Conservation (phyloP, 805 yeast genomes). For the Wickerhamiella galacta region DNA sequence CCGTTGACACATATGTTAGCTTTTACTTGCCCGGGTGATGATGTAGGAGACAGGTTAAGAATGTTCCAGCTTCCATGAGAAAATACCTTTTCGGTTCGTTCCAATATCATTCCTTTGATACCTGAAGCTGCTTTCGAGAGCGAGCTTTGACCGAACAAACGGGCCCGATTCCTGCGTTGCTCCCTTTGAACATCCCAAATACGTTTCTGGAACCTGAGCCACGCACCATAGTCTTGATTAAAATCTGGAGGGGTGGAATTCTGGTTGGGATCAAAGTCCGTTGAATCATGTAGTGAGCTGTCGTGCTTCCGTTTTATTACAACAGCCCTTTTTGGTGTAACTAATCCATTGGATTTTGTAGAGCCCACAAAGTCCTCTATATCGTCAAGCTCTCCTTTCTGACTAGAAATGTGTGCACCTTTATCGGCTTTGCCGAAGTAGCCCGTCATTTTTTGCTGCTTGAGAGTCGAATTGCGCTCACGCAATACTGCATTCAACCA, state of each 20-base stretch:
- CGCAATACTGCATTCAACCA: constrained; percentile 65
- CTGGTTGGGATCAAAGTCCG: constrained; percentile 14
- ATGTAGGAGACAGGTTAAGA: constrained; percentile 43
- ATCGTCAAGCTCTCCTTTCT: constrained; percentile 34
- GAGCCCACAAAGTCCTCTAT: constrained; percentile 52
- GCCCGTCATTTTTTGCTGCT: constrained; percentile 46
- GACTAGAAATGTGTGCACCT: constrained; percentile 9
- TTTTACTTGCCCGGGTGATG: constrained; percentile 53
- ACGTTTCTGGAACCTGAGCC: constrained; percentile 58
- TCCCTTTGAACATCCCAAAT: constrained; percentile 73
- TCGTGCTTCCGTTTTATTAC: constrained; percentile 14
- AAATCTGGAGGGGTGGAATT: constrained; percentile 17
- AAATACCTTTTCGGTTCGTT: constrained; percentile 55
- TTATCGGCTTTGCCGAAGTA: constrained; percentile 33
- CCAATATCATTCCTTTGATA: constrained; percentile 53
- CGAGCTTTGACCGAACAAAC: constrained; percentile 56
- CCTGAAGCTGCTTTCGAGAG: constrained; percentile 27
- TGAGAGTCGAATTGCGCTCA: constrained; percentile 43
- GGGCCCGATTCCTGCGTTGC: constrained; percentile 52
- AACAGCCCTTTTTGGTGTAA: constrained; percentile 8
- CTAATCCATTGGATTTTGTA: constrained; percentile 9
- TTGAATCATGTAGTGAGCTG: constrained; percentile 27
- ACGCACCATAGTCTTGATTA: constrained; percentile 26
- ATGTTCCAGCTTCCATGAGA: constrained; percentile 70
- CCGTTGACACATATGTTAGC: constrained; percentile 55